These are phyloP conservation scores for Oryza glumipatula DNA, from an alignment of 176 grass and related monocot species.

Conservation along the genomic window DNA sequence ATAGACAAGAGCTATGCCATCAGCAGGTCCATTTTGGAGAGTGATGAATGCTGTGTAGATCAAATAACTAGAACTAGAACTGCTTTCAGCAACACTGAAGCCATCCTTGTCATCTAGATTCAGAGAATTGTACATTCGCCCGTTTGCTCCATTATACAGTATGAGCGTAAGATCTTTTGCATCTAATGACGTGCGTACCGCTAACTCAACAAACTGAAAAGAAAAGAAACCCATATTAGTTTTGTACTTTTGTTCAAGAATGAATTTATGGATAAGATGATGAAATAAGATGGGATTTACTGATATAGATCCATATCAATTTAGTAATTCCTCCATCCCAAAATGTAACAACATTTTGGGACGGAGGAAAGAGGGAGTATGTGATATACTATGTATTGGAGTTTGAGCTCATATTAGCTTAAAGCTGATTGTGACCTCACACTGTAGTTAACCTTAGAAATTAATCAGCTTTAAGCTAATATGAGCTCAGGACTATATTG, in stretches of 20 bases:
- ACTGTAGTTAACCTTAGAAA: too few relatives aligned
- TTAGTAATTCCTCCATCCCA: background rate
- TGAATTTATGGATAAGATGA: background rate
- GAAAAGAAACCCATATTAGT: background rate
- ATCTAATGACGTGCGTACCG: conserved; percentile 27
- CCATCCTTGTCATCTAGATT: conserved; percentile 29
- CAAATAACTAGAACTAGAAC: conserved; percentile 32
- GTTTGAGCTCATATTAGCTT: background rate
- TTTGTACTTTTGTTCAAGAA: conserved; percentile 2
- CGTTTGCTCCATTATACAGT: conserved; percentile 50
- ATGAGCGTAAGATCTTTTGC: conserved; percentile 33
- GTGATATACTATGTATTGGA: background rate
- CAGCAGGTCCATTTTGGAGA: conserved; percentile 47
- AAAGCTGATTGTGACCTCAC: background rate
- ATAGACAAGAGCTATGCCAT: conserved; percentile 47
- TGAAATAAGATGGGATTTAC: background rate
- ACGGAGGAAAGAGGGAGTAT: too few relatives aligned
- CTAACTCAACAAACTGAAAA: conserved; percentile 51
- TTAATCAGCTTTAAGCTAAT: too few relatives aligned
- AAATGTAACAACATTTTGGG: too few relatives aligned
- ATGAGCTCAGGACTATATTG: too few relatives aligned
- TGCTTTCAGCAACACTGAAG: background rate
- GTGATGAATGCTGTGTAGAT: conserved; percentile 19
- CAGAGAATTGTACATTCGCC: conserved; percentile 43
- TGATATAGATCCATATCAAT: background rate